Percentiles rank a stretch among this genome's conserved stretches.
phyloP scores from a whole-genome alignment of 352 stramenopile genomes.

The Globisporangium canariense region DNA sequence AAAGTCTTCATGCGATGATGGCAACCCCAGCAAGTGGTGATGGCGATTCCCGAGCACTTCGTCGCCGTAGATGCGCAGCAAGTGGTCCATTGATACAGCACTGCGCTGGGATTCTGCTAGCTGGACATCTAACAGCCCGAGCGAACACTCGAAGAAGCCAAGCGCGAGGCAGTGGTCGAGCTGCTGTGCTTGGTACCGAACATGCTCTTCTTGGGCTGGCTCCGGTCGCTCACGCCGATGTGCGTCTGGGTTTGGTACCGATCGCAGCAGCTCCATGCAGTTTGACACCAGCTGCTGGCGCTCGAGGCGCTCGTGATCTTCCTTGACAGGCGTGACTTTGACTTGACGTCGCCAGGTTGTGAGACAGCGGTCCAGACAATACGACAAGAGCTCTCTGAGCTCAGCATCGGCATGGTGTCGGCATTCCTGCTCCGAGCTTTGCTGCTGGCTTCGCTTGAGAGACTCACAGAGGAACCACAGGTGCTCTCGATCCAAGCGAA shows the following conservation, averaged over 20 bases:
- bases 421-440: too few species aligned
- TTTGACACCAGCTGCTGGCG: neutral
- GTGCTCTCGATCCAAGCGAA: slow-evolving; percentile 23
- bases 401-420: neutral
- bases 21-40: neutral
- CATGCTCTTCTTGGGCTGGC: neutral
- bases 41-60: slow-evolving; percentile 7
- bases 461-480: slow-evolving; percentile 21
- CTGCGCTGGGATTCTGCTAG: neutral
- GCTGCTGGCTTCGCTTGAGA: neutral
- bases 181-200: slow-evolving; percentile 5
- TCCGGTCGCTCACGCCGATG: neutral
- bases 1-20: neutral
- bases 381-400: neutral
- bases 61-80: slow-evolving; percentile 21
- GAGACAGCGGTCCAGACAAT: slow-evolving; percentile 3
- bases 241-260: neutral
- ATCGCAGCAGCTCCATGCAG: neutral
- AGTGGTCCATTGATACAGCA: slow-evolving; percentile 18
- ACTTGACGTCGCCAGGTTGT: neutral
- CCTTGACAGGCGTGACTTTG: neutral
- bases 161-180: slow-evolving; percentile 16
- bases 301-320: neutral
- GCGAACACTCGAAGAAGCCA: slow-evolving; percentile 25
- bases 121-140: slow-evolving; percentile 22